Evolutionary conservation across 1,139 yeast species (phyloP), one percentile per base, ranked within the genome.

Genomic region (Taphrina wiesneri): DNA sequence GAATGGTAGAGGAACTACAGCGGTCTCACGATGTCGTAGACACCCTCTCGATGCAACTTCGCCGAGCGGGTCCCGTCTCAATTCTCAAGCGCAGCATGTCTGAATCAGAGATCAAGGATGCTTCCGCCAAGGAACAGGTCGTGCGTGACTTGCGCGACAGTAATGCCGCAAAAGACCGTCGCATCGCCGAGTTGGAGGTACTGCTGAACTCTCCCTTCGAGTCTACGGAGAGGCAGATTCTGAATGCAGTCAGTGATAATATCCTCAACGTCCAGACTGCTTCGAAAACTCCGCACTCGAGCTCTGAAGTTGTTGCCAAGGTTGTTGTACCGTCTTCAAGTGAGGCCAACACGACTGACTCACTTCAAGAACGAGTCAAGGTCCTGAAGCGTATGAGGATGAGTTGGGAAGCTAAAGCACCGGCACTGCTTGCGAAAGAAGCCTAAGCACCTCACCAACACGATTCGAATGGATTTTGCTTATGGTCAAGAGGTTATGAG

Each of bases 321-420:
- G 30, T 19, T 2, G 34, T 43, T 11, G 17, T 1, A 15, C 21
- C 49, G 9, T 1, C 7, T 9, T 19, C 28, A 9, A 7, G 1
- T 7, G 28, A 19, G n/a, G 28, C 15, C 49, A 49, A 49, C 11
- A n/a, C 34, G 21, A 32, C 45, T 2, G 45, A 30, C 17, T 23
- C 28, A 21, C 39, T 54, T 36, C 26, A 25, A 21, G 46, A 36
- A 28, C 59, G 59, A 11, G 49, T 54, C 34, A 23, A 11, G 30
- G 21, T 30, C 4, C 23, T 54, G 34, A 36, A 39, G 23, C 46
- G 49, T 15, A 54, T 54, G 59, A 23, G 59, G 17, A 54, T 54
- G 26, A 39, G 47, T 25, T 54, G 59, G 59, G 59, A 54, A 26
- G 32, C 47, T 19, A 54, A 54, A 23, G 30, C 56, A 17, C 56